phyloP scores from a whole-genome alignment of 129 eudicot species.

The Apium graveolens region DNA sequence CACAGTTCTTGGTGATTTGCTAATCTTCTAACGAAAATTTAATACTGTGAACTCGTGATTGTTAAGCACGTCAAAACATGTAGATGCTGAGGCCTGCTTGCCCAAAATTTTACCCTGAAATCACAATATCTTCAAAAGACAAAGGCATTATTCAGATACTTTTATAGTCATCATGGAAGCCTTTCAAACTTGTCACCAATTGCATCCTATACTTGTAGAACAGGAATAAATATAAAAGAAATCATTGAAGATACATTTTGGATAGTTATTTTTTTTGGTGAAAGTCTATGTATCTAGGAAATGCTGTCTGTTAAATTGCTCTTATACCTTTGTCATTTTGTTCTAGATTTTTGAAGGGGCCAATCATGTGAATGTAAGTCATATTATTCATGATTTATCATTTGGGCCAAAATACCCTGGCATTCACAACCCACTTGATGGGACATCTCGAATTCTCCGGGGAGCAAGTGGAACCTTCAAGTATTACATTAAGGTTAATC shows the following conservation, averaged over 20 bases:
- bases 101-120: background rate
- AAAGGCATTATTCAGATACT: background rate
- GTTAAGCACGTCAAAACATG: background rate
- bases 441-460: conserved; percentile 59
- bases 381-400: conserved; percentile 81
- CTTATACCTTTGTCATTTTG: background rate
- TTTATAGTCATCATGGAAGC: background rate
- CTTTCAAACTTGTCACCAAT: background rate
- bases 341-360: conserved; percentile 84
- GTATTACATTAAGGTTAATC: conserved; percentile 87
- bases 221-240: background rate
- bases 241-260: background rate
- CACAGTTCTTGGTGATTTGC: background rate
- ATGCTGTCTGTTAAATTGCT: background rate
- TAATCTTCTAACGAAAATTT: background rate
- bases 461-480: conserved; percentile 92
- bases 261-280: too few relatives aligned
- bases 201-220: background rate
- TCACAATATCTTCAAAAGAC: background rate
- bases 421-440: conserved; percentile 90
- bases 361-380: conserved; percentile 90
- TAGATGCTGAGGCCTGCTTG: background rate
- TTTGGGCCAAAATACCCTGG: conserved; percentile 99
- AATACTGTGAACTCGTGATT: background rate
- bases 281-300: background rate